Conservation (phyloP, 306 rosid species). For the Crataegus laevigata region DNA sequence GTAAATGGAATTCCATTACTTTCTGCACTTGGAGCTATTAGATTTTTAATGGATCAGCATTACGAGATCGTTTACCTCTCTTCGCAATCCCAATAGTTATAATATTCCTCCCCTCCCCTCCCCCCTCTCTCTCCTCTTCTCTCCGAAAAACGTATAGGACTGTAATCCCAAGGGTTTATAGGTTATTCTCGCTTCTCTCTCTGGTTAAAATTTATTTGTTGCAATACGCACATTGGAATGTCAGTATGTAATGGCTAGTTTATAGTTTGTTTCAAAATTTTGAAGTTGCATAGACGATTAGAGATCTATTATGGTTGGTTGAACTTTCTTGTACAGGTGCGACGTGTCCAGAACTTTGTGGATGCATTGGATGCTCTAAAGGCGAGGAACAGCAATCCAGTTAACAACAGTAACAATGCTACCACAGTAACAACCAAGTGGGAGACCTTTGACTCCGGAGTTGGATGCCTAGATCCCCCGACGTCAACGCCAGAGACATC, state of each 20-base stretch:
- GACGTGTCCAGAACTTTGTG: slow-evolving; percentile 64
- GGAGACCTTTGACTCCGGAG: slow-evolving; percentile 64
- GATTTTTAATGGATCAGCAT: background rate
- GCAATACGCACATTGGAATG: background rate
- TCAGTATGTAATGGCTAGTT: background rate
- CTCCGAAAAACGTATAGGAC: too few relatives aligned
- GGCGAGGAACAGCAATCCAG: slow-evolving; percentile 47
- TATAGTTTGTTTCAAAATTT: background rate
- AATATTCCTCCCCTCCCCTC: background rate
- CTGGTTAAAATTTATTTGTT: background rate
- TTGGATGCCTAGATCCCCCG: slow-evolving; percentile 59
- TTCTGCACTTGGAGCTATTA: background rate
- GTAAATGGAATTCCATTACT: background rate
- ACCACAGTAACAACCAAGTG: slow-evolving; percentile 55
- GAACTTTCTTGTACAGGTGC: slow-evolving; percentile 42
- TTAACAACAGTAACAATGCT: slow-evolving; percentile 33
- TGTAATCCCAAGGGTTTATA: too few relatives aligned
- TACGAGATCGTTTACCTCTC: background rate
- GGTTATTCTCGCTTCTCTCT: background rate
- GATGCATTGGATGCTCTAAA: slow-evolving; percentile 58
- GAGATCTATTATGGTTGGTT: slow-evolving; percentile 12
- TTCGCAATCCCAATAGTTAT: background rate
- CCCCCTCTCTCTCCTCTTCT: too few relatives aligned
- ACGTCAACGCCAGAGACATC: slow-evolving; percentile 38
- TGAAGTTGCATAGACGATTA: background rate